Percentiles rank a stretch among this genome's conserved stretches.
phyloP scores from a whole-genome alignment of 805 yeast species.

The Monosporozyma solicola region DNA sequence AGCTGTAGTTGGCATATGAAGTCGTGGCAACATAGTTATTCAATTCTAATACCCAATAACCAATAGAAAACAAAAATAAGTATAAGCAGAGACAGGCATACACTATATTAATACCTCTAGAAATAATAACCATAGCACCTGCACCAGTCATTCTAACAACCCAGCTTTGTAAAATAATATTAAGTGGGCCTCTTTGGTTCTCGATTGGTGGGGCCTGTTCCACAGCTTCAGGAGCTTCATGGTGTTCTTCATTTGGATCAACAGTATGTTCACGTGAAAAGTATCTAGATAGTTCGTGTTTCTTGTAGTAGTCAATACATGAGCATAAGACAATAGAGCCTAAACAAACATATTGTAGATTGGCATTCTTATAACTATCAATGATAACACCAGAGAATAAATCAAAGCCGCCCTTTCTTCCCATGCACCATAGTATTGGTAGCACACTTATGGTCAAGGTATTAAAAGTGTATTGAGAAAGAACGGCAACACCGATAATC shows the following conservation, averaged over 20 bases:
- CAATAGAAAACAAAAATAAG: neutral
- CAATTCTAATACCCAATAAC: neutral
- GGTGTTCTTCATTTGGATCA: constrained; percentile 9
- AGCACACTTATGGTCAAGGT: constrained; percentile 6
- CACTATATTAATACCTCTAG: neutral
- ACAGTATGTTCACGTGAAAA: constrained; percentile 16
- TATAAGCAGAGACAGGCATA: neutral
- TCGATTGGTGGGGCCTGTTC: neutral
- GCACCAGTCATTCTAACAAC: neutral
- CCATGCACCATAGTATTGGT: constrained; percentile 5
- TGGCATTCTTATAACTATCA: constrained; percentile 8
- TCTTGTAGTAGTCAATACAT: constrained; percentile 13
- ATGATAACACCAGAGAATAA: neutral
- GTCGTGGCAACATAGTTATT: neutral
- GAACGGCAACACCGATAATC: constrained; percentile 13
- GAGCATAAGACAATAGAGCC: constrained; percentile 11
- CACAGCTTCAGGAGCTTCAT: neutral
- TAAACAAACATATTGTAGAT: constrained; percentile 16
- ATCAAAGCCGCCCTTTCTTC: neutral
- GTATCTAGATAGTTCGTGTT: constrained; percentile 8
- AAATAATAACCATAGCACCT: neutral
- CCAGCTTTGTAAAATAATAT: constrained; percentile 7
- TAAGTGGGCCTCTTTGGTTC: constrained; percentile 1
- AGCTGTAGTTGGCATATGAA: neutral
- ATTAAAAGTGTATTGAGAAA: constrained; percentile 14